Conservation (phyloP, 148 eudicot species). For the Rhododendron mucronatum region DNA sequence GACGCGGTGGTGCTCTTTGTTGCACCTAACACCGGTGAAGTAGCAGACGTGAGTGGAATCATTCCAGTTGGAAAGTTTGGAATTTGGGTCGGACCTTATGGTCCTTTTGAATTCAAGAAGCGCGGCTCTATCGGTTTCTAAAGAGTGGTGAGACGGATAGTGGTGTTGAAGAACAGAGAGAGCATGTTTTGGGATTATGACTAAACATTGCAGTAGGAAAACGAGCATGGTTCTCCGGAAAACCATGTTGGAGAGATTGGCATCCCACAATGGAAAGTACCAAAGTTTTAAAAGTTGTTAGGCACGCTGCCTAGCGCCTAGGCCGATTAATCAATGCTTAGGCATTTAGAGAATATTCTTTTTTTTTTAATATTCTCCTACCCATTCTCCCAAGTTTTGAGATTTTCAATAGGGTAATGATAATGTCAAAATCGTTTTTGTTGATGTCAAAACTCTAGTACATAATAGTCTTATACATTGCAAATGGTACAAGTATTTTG, state of each 20-base stretch:
- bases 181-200: background rate
- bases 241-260: slow-evolving; percentile 1
- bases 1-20: slow-evolving; percentile 16
- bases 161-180: slow-evolving; percentile 6
- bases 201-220: slow-evolving; percentile 5
- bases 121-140: slow-evolving; percentile 28
- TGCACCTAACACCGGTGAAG: slow-evolving; percentile 29
- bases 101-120: slow-evolving; percentile 28
- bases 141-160: slow-evolving; percentile 13
- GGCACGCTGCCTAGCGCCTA: no score
- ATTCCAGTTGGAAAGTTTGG: slow-evolving; percentile 28
- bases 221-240: slow-evolving; percentile 11
- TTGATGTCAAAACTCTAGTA: no score
- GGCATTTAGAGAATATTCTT: no score
- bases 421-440: no score
- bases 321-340: no score
- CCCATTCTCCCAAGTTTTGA: no score
- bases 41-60: slow-evolving; percentile 28
- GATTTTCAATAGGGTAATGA: no score
- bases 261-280: no score
- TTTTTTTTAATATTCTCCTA: no score
- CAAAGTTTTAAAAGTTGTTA: no score
- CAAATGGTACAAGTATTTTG: no score
- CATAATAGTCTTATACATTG: no score
- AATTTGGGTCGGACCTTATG: slow-evolving; percentile 18